phyloP scores from a whole-genome alignment of 139 green algal genomes.

The Pseudopediastrum boryanum region DNA sequence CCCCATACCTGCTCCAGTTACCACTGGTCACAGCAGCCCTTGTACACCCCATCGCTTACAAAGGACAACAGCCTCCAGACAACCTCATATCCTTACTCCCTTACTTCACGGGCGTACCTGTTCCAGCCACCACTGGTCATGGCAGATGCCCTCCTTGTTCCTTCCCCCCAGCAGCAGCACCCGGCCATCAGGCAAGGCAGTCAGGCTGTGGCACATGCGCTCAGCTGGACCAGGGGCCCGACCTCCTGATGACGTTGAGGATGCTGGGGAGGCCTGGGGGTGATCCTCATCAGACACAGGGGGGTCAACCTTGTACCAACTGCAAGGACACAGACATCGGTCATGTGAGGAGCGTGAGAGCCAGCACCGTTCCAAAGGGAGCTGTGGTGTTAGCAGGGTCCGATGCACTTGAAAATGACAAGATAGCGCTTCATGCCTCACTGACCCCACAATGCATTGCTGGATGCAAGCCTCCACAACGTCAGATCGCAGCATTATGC shows the following conservation, averaged over 20 bases:
- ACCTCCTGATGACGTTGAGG: background rate
- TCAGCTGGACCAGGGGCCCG: constrained; percentile 47
- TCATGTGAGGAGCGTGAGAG: no score
- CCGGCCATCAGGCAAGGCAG: constrained; percentile 47
- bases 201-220: constrained; percentile 77
- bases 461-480: no score
- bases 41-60: background rate
- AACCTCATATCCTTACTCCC: background rate
- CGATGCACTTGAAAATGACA: no score
- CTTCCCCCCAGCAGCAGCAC: constrained; percentile 72
- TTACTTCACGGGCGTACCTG: background rate
- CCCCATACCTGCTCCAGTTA: background rate
- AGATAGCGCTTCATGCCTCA: no score
- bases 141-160: constrained; percentile 56
- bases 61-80: background rate
- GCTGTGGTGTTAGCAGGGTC: no score
- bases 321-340: no score
- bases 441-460: no score
- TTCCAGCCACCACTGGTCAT: constrained; percentile 58
- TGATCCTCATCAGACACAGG: constrained; percentile 2
- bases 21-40: background rate
- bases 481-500: no score
- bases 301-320: no score
- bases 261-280: background rate
- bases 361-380: no score